Conservation (phyloP, 2,329 filamentous ascomycete genomes). For the Colletotrichum zoysiae region DNA sequence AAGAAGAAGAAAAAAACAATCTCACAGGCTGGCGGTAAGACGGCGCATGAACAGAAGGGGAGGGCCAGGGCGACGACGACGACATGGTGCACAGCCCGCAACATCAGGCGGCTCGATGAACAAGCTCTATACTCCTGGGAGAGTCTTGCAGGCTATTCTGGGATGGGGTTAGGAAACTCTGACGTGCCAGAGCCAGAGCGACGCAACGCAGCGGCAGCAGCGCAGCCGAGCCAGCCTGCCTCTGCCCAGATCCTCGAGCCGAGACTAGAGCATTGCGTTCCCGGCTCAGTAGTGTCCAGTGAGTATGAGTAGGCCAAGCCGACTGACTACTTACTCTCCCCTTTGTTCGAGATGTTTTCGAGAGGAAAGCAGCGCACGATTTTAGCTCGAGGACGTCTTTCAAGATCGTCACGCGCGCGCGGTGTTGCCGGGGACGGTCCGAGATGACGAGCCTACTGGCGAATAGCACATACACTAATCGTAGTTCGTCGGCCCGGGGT, state of each 20-base stretch:
- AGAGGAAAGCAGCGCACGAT: not conserved
- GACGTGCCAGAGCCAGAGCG: not conserved
- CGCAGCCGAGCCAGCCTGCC: constrained; percentile 11
- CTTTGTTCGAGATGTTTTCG: not conserved
- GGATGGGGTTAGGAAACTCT: not conserved
- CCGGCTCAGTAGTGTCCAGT: constrained; percentile 9
- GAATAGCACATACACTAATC: too few relatives aligned
- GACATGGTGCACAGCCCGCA: not conserved
- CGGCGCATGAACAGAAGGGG: constrained; percentile 3
- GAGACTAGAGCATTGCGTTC: not conserved
- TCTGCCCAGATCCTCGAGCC: not conserved
- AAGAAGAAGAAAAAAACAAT: not conserved
- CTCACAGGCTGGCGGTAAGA: constrained; percentile 5
- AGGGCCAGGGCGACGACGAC: not conserved
- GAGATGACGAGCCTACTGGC: not conserved
- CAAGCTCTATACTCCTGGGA: not conserved
- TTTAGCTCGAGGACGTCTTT: not conserved
- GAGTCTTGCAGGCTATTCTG: not conserved
- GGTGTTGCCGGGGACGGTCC: not conserved
- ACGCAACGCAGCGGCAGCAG: constrained; percentile 22
- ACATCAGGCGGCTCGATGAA: not conserved
- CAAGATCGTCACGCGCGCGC: not conserved
- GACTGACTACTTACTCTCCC: not conserved
- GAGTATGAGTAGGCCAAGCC: not conserved
- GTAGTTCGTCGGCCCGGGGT: not conserved